phyloP scores from a whole-genome alignment of 768 basidiomycete species.

The Amanita molliuscula region DNA sequence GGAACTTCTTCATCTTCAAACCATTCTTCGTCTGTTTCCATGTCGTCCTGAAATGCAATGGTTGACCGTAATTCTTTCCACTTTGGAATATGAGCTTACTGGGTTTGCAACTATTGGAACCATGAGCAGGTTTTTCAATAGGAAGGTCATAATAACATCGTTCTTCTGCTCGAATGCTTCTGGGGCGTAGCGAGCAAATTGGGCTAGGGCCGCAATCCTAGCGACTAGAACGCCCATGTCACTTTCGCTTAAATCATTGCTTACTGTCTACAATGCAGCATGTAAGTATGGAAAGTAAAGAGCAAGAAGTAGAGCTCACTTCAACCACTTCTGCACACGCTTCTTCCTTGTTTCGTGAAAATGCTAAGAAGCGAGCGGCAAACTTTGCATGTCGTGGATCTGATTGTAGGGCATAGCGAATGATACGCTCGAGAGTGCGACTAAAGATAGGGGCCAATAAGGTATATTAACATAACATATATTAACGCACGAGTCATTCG shows the following conservation, averaged over 20 bases:
- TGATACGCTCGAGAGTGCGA: constrained; percentile 55
- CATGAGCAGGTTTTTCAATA: constrained; percentile 66
- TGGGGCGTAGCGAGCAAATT: constrained; percentile 60
- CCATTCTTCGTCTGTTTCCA: constrained; percentile 69
- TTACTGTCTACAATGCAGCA: constrained; percentile 24
- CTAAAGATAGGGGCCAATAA: constrained; percentile 23
- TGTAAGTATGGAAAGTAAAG: not conserved
- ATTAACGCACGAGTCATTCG: constrained; percentile 55
- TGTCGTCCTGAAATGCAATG: constrained; percentile 35
- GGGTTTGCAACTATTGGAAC: constrained; percentile 32
- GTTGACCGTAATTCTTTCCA: not conserved
- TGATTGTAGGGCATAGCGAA: constrained; percentile 45
- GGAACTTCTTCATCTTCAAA: constrained; percentile 53
- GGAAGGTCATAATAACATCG: constrained; percentile 59
- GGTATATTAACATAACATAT: not conserved
- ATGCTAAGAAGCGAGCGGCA: constrained; percentile 65
- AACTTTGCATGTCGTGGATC: constrained; percentile 74
- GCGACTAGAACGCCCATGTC: constrained; percentile 35
- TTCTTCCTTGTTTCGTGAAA: constrained; percentile 40
- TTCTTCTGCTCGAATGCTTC: constrained; percentile 73
- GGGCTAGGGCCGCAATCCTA: constrained; percentile 60
- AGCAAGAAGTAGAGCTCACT: constrained; percentile 28
- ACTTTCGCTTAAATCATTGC: not conserved
- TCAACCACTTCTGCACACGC: constrained; percentile 49
- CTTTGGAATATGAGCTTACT: constrained; percentile 23